Base-by-base conservation (phyloP, 345 rosid species). In the Camelina neglecta region DNA sequence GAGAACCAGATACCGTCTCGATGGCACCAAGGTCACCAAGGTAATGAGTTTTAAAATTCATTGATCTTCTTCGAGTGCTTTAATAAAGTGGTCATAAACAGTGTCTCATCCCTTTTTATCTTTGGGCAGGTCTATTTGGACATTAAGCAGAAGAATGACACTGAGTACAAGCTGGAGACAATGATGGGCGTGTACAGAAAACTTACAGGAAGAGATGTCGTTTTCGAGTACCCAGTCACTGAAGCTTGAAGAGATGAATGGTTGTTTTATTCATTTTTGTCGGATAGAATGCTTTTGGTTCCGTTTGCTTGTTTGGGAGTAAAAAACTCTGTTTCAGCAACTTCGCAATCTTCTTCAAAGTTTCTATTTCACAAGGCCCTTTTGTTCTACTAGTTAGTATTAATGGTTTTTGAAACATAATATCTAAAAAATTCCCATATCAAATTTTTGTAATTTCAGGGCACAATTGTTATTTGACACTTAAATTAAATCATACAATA, bases 151-250 rank as follows among this genome's bases (percentile, higher is more conserved):
- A 79, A 79, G 58, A 93, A 87, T 86, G 88, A 85, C 82, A 93
- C 96, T 0, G 96, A 93, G 69, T 87, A 87, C 87, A 90, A 93
- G 85, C 81, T 90, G 48, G 94, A 90, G 76, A 80, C 96, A 4
- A 84, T 87, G 81, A 60, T 86, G 4, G 91, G 89, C 45, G 96
- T 90, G 42, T 93, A 90, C 93, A 74, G 94, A 85, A 90, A 89
- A 83, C 94, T 93, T 64, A 86, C 93, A 0, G 96, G 94, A 39
- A 89, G 85, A 53, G 98, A 93, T 60, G 96, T 93, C 1, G 98
- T 89, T 71, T 93, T 93, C 47, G 98, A 93, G 48, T 93, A 83
- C 71, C 96, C 98, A 4, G 38, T 68, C 33, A 29, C 85, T 1
- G 95, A 87, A 67, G 87, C 83, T 39, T 92, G 84, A 86, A 80